These are phyloP conservation scores for Chlamydomonas sphaeroides DNA, from an alignment of 139 green algal species.

Conservation along the genomic window DNA sequence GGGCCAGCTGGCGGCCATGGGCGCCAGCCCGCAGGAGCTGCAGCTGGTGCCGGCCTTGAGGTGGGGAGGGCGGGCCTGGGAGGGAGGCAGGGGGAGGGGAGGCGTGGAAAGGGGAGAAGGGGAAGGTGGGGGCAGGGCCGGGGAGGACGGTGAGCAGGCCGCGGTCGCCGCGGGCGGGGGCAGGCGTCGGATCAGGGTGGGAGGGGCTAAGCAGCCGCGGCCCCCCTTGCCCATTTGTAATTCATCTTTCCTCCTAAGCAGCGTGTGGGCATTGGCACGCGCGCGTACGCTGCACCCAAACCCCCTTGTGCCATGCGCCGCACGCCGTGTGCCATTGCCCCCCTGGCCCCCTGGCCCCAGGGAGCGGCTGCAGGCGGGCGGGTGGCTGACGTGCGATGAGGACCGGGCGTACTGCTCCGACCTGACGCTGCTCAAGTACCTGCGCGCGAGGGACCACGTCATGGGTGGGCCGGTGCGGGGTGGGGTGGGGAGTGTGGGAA, in stretches of 20 bases:
- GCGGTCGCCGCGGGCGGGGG: too few relatives aligned
- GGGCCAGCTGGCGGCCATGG: background rate
- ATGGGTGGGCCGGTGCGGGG: conserved; percentile 1
- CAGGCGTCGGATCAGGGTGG: too few relatives aligned
- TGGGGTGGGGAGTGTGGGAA: background rate
- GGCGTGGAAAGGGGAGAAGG: background rate
- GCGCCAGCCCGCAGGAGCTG: background rate
- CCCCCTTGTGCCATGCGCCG: background rate
- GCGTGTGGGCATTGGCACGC: too few relatives aligned
- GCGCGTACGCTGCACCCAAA: too few relatives aligned
- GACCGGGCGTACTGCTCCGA: conserved; percentile 22
- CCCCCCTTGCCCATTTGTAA: too few relatives aligned
- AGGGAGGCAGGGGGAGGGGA: background rate
- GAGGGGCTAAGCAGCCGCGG: too few relatives aligned
- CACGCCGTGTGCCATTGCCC: background rate
- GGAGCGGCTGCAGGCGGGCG: background rate
- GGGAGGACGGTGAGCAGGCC: too few relatives aligned
- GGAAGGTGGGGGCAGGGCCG: background rate
- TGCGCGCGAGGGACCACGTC: conserved; percentile 35
- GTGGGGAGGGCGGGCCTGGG: background rate
- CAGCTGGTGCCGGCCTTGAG: background rate
- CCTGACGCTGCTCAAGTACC: conserved; percentile 39
- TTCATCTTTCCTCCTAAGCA: too few relatives aligned
- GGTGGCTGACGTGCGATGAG: background rate
- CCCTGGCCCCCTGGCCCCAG: background rate